A percentile compares a stretch with the other conserved stretches of the same genome.
Conservation (phyloP, 345 rosid genomes). For the Gossypium sturtianum region DNA sequence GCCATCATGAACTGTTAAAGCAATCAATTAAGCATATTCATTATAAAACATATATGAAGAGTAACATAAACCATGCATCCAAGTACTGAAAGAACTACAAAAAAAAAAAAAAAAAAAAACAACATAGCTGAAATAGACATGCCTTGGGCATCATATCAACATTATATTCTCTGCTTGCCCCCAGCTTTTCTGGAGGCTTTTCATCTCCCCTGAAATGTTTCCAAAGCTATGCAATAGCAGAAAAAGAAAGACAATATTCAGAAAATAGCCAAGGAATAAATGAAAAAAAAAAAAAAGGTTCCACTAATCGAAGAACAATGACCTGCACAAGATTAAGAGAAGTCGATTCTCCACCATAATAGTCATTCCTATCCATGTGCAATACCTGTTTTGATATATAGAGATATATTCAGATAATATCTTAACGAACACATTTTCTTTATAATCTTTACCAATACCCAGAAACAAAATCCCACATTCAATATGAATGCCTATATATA, state of each 20-base stretch:
- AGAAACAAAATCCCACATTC: neutral
- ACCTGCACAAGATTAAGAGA: conserved; percentile 84
- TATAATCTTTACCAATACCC: neutral
- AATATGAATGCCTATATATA: neutral
- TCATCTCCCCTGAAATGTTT: conserved; percentile 69
- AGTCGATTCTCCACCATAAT: conserved; percentile 74
- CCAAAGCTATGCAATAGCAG: conserved; percentile 50
- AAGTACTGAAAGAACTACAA: neutral
- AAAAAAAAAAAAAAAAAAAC: neutral
- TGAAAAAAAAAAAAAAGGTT: neutral
- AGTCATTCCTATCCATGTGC: conserved; percentile 82
- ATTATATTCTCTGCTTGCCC: conserved; percentile 71
- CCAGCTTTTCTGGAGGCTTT: conserved; percentile 56
- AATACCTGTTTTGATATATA: conserved; percentile 38
- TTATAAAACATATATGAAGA: neutral
- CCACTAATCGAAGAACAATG: neutral
- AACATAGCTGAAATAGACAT: neutral
- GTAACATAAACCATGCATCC: neutral
- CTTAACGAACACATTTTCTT: neutral
- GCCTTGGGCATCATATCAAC: conserved; percentile 94
- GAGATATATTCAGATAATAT: neutral
- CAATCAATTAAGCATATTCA: conserved; percentile 2
- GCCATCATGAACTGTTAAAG: conserved; percentile 74
- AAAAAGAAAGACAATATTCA: neutral
- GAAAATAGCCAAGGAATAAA: neutral